These are phyloP conservation scores for Diaporthe aspalathi DNA, from an alignment of 2,329 filamentous ascomycete genomes.

Conservation along the genomic window DNA sequence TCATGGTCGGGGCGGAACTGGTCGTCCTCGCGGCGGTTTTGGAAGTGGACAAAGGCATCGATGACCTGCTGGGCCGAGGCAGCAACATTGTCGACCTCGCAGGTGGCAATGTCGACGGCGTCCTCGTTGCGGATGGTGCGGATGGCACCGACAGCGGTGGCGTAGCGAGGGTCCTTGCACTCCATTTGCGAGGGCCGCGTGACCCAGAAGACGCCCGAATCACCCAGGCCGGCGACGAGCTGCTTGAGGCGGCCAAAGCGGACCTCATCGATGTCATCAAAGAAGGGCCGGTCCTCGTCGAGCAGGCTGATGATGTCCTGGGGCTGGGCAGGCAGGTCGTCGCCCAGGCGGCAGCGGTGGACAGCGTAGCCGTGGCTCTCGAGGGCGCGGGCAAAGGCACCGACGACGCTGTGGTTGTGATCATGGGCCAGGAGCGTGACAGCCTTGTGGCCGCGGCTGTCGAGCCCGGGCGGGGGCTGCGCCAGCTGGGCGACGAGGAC, in stretches of 20 bases:
- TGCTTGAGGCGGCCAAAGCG: not conserved
- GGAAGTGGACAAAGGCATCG: no score
- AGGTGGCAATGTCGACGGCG: no score
- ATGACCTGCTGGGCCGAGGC: no score
- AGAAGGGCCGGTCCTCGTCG: conserved; percentile 36
- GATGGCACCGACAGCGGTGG: no score
- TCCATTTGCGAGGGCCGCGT: no score
- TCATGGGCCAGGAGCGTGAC: conserved; percentile 5
- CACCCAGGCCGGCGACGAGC: no score
- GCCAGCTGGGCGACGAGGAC: not conserved
- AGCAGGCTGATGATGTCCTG: conserved; percentile 36
- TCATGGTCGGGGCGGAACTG: no score
- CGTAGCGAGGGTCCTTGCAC: no score
- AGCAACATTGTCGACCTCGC: no score
- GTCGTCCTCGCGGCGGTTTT: no score
- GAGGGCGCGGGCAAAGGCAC: not conserved
- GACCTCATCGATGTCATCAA: conserved; percentile 22
- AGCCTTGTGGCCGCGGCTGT: not conserved
- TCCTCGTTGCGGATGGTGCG: no score
- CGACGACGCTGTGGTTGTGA: not conserved
- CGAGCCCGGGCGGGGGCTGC: not conserved
- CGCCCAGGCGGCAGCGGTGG: conserved; percentile 46
- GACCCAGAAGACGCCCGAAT: no score
- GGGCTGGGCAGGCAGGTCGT: conserved; percentile 35
- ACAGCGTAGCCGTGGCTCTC: not conserved